Evolutionary conservation across 129 eudicot species (phyloP), one percentile per base, ranked within the genome.

Genomic region (Solidago caesia): DNA sequence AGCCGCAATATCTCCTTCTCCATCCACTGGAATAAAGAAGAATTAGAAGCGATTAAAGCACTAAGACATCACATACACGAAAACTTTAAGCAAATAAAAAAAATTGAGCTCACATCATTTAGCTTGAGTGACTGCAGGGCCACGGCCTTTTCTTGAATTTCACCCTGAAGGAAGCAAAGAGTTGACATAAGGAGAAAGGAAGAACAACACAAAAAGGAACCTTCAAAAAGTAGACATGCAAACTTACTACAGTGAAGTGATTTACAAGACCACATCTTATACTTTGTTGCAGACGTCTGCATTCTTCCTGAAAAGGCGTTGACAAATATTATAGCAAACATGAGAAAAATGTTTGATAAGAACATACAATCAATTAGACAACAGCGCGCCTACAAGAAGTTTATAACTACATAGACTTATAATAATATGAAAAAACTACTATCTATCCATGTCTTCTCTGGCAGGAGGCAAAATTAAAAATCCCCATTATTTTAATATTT

Each of bases 231-330:
- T 48, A 16, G 46, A 61, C 67, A 82, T 26, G 66, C 25, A 68
- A 43, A 79, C 97, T 88, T 87, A 95, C 99, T 61, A 95, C 94
- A 41, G 91, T 87, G 29, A 87, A 87, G 74, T 81, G 87, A 72
- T 87, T 85, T 58, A 91, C 96, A 80, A 95, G 94, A 74, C 99
- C 99, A 63, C 91, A 85, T 83, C 82, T 85, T 57, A 91, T 89
- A 82, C 89, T 95, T 70, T 86, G 97, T 61, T 96, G 92, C 74
- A 95, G 67, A 14, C 93, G 88, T 69, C 82, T 85, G 90, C 99
- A 95, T 80, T 95, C 99, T 61, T 95, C 99, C 99, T 95, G 91
- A 75, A 80, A 77, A 0, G 7, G 25, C 21, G 48, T 79, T 44
- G 5, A 79, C 52, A 27, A 25, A 71, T 45, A 64, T 64, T 70